phyloP scores from a whole-genome alignment of 768 basidiomycete genomes.

The Collybia sordida region DNA sequence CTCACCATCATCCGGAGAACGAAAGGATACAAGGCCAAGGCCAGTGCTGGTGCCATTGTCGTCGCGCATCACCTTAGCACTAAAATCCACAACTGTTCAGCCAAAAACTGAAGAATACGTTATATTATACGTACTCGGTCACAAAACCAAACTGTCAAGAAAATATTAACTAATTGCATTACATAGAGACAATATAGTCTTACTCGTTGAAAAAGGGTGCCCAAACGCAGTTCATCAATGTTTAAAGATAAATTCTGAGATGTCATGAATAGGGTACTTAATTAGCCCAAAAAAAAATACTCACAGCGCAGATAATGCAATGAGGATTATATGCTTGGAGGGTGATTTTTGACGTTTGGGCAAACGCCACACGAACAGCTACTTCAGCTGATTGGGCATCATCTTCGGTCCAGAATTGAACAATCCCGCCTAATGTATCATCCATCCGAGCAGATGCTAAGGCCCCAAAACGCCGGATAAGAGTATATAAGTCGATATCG shows the following conservation, averaged over 20 bases:
- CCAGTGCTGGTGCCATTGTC: background rate
- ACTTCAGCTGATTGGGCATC: slow-evolving; percentile 10
- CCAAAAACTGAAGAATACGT: background rate
- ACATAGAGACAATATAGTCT: background rate
- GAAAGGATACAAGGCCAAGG: background rate
- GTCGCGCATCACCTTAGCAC: background rate
- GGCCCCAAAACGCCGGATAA: slow-evolving; percentile 10
- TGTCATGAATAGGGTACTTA: background rate
- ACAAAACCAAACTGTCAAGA: background rate
- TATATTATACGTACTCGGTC: background rate
- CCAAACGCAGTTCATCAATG: background rate
- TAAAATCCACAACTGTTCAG: background rate
- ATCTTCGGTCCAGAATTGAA: slow-evolving; percentile 16
- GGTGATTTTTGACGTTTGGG: background rate
- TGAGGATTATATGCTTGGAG: background rate
- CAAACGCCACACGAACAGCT: background rate
- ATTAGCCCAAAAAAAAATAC: background rate
- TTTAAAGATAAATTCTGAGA: background rate
- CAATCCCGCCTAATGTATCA: slow-evolving; percentile 8
- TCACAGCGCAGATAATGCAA: too few species aligned
- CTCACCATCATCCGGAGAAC: background rate
- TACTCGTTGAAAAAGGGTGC: background rate
- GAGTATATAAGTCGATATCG: slow-evolving; percentile 9
- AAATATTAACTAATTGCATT: background rate
- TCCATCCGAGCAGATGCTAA: slow-evolving; percentile 8